Evolutionary conservation across 1,284 basidiomycete genomes (phyloP), one percentile per base, ranked within the genome.

Genomic region (Coniferiporia weirii): DNA sequence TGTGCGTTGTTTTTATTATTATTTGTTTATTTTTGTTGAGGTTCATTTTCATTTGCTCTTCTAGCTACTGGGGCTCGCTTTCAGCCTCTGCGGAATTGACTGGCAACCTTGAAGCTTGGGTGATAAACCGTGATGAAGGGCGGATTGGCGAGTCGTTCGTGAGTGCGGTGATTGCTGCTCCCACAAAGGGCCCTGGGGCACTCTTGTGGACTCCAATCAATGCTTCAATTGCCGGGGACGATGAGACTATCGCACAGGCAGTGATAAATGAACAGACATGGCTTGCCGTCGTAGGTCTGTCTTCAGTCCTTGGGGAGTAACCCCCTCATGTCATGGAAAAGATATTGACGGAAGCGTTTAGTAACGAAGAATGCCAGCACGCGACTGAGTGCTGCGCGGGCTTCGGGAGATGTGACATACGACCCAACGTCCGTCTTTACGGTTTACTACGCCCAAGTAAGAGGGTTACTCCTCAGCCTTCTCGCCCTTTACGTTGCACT

Each of bases 61-160:
- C 61, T n/a, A 72, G 71, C 0, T 79, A 77, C 65, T 79, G 76
- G 76, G 77, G 76, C 17, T 75, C 75, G 9, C 68, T 77, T 62
- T 65, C 70, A 61, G 64, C 64, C 49, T 66, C 67, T 15, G 60
- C 66, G 20, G 56, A 57, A 32, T 64, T 70, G 63, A 75, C 73
- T 2, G 67, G 73, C 52, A 73, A 74, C 51, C 69, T 80, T 19
- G 71, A 71, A 7, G 73, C 75, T 0, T 74, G 75, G 64, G 72
- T 79, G 52, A 71, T 80, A 57, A 73, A 80, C 66, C 71, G 75
- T 38, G 79, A 80, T 64, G 72, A 71, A 17, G 70, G 70, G 0
- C 68, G 67, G 3, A 67, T 80, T 45, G 78, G 78, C 5, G 61
- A 68, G 17, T 66, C 67, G 0, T 63, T 80, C 15, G 65, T 64